Evolutionary conservation across 1,284 basidiomycete genomes (phyloP).

Genomic region (Thecaphora frezii): DNA sequence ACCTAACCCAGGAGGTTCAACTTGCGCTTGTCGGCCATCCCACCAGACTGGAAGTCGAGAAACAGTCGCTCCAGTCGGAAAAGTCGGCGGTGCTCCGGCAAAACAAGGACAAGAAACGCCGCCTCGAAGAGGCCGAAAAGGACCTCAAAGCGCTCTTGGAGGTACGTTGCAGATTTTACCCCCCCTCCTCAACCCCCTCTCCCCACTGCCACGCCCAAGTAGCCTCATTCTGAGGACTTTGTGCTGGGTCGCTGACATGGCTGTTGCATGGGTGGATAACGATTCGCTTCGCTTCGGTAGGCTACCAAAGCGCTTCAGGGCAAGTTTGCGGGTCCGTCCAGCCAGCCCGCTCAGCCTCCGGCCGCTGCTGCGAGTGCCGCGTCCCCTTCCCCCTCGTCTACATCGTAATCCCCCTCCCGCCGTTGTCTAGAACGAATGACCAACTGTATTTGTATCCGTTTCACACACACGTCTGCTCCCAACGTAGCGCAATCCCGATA

Average conservation of each 20-base stretch:
- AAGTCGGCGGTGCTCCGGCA: constrained; percentile 21
- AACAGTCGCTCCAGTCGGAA: constrained; percentile 19
- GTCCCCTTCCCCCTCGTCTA: no score
- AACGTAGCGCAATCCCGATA: neutral
- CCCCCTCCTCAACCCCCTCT: neutral
- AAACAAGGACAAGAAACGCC: constrained; percentile 32
- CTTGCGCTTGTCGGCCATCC: neutral
- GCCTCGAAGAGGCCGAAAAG: constrained; percentile 24
- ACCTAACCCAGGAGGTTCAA: no score
- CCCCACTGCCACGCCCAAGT: no score
- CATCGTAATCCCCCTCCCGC: no score
- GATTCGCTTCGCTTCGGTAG: no score
- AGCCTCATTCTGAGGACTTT: no score
- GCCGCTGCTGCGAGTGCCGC: neutral
- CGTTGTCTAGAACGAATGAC: no score
- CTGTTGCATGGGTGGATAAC: no score
- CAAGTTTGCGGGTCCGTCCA: constrained; percentile 21
- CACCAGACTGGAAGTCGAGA: constrained; percentile 17
- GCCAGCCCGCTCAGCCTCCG: neutral
- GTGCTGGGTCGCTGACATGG: no score
- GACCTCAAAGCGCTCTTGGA: constrained; percentile 15
- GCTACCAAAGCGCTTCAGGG: constrained; percentile 12
- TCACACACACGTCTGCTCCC: constrained; percentile 15
- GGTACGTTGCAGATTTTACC: neutral
- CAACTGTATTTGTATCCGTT: no score